These are phyloP conservation scores for Rosa multiflora DNA, from an alignment of 306 rosid species.

Conservation along the genomic window DNA sequence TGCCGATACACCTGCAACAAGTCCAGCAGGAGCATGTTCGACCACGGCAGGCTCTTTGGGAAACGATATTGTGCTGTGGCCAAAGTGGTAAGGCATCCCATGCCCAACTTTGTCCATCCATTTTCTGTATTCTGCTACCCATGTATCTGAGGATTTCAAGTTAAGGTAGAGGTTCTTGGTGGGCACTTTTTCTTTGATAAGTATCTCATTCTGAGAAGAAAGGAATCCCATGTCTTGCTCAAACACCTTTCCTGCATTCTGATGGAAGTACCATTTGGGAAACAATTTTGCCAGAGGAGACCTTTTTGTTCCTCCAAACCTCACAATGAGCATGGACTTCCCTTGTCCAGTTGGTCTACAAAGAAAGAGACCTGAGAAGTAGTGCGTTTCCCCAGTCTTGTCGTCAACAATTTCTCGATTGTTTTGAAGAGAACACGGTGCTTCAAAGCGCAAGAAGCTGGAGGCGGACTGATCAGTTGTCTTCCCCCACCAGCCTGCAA, in stretches of 20 bases:
- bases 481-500: constrained; percentile 92
- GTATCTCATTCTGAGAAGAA: constrained; percentile 86
- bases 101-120: constrained; percentile 99
- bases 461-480: constrained; percentile 46
- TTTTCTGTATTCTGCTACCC: constrained; percentile 87
- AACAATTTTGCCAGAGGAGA: constrained; percentile 54
- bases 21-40: constrained; percentile 92
- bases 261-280: constrained; percentile 92
- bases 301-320: constrained; percentile 76
- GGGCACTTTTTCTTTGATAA: constrained; percentile 76
- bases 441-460: constrained; percentile 71
- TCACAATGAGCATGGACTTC: constrained; percentile 85
- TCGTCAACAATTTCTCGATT: constrained; percentile 57
- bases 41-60: constrained; percentile 89
- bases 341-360: constrained; percentile 98
- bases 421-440: constrained; percentile 91
- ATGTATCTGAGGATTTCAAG: constrained; percentile 82
- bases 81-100: constrained; percentile 97
- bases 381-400: constrained; percentile 53
- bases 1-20: constrained; percentile 72
- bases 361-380: constrained; percentile 79
- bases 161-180: constrained; percentile 79
- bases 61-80: constrained; percentile 77
- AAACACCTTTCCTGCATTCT: constrained; percentile 89
- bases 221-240: constrained; percentile 99